Conservation (phyloP, 257 asterid species). For the Solanum chiquidenum region DNA sequence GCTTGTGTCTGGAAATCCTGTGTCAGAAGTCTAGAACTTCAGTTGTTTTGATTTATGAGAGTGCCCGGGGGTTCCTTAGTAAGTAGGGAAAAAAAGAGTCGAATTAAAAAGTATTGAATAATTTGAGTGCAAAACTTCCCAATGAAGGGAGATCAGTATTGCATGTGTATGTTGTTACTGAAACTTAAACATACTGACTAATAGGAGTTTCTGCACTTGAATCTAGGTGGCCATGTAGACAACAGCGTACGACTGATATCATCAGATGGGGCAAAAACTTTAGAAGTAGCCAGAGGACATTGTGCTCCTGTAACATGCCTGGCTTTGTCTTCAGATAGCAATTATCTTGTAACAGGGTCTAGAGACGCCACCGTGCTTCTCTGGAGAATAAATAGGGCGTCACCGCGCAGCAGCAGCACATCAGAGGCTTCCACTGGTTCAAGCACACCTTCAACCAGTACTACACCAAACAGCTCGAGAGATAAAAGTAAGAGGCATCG, state of each 20-base stretch:
- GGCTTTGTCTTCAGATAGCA: constrained; percentile 72
- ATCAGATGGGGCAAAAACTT: constrained; percentile 86
- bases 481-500: constrained; percentile 44
- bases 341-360: constrained; percentile 86
- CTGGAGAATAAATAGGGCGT: constrained; percentile 71
- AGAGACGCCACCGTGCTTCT: constrained; percentile 76
- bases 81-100: not conserved
- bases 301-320: constrained; percentile 93
- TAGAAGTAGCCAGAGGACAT: constrained; percentile 93
- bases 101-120: not conserved
- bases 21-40: not conserved
- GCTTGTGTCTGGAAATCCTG: not conserved
- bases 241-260: constrained; percentile 82
- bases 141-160: not conserved
- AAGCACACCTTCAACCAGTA: constrained; percentile 42
- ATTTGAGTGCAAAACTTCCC: not conserved
- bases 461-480: constrained; percentile 26
- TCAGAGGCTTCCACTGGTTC: constrained; percentile 49
- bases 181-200: not conserved
- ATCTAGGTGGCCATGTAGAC: constrained; percentile 90
- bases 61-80: not conserved
- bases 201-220: not conserved
- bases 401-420: constrained; percentile 38
- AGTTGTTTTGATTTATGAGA: not conserved
- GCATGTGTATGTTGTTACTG: not conserved